phyloP scores from a whole-genome alignment of 768 basidiomycete species.

The Glaciozyma martinii region DNA sequence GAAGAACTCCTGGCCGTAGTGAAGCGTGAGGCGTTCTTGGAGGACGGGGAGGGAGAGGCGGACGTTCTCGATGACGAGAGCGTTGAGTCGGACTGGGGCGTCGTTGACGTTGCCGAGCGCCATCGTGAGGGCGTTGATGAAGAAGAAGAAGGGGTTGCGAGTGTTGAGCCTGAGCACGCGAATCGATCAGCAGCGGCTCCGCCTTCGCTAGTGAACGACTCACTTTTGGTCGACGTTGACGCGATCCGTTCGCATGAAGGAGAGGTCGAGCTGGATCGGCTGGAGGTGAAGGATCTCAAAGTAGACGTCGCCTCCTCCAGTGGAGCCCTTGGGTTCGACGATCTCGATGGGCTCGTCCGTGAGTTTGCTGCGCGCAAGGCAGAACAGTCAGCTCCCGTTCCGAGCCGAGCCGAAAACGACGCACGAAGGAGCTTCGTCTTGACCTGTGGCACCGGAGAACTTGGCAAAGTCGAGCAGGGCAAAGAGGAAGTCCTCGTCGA shows the following conservation, averaged over 20 bases:
- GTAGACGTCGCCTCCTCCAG: constrained; percentile 61
- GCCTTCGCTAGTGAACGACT: constrained; percentile 32
- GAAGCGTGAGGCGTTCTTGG: constrained; percentile 71
- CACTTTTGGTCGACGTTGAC: constrained; percentile 90
- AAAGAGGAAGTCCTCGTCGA: constrained; percentile 95
- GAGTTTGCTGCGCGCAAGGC: constrained; percentile 22
- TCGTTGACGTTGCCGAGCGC: constrained; percentile 94
- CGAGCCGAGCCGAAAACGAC: background rate
- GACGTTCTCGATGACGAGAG: constrained; percentile 88
- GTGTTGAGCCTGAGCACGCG: constrained; percentile 34
- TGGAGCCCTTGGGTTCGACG: constrained; percentile 41
- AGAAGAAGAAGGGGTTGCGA: constrained; percentile 83
- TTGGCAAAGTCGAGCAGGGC: constrained; percentile 84
- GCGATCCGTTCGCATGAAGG: constrained; percentile 94
- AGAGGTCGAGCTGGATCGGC: constrained; percentile 80
- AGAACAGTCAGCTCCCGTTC: background rate
- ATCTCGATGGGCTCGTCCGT: constrained; percentile 55
- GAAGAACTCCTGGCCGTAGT: constrained; percentile 86
- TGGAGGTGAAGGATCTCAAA: constrained; percentile 93
- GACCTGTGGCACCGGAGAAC: constrained; percentile 85
- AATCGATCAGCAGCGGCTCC: background rate
- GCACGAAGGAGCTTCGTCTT: constrained; percentile 47
- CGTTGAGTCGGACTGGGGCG: constrained; percentile 87
- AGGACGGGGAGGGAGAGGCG: constrained; percentile 76
- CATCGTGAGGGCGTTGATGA: constrained; percentile 92